Evolutionary conservation across 768 basidiomycete genomes (phyloP).

Genomic region (Mycena venus): DNA sequence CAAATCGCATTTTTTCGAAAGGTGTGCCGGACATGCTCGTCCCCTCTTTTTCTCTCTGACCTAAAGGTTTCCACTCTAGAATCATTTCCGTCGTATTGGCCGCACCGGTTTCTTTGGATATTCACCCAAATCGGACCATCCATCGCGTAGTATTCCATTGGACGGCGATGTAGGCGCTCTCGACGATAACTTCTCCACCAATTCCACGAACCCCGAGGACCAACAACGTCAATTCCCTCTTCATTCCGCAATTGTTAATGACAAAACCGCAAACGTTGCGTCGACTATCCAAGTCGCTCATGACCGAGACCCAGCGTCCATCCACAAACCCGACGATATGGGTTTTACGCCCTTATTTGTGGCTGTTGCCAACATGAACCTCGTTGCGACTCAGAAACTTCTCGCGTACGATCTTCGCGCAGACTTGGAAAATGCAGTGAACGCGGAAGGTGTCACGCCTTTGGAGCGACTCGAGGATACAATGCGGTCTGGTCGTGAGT

Average conservation of each 20-base stretch:
- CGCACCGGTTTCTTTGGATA: constrained; percentile 41
- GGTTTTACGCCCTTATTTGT: constrained; percentile 33
- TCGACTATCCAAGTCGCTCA: constrained; percentile 7
- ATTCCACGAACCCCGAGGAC: not conserved
- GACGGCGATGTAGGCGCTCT: constrained; percentile 13
- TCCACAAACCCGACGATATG: constrained; percentile 24
- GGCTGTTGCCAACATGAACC: constrained; percentile 13
- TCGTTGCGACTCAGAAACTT: constrained; percentile 25
- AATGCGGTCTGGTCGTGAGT: constrained; percentile 26
- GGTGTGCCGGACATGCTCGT: not conserved
- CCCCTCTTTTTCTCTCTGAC: no score
- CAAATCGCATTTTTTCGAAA: constrained; percentile 26
- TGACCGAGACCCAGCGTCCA: constrained; percentile 22
- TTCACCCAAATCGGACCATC: constrained; percentile 36
- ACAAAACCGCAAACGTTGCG: constrained; percentile 4
- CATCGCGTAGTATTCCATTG: constrained; percentile 30
- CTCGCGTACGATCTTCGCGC: constrained; percentile 24
- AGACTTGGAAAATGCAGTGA: constrained; percentile 26
- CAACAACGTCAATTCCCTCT: constrained; percentile 16
- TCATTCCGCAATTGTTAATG: constrained; percentile 16
- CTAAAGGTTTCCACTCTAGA: constrained; percentile 19
- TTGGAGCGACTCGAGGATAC: constrained; percentile 16
- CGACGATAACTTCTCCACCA: not conserved
- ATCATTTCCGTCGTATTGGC: constrained; percentile 43
- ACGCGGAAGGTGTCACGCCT: constrained; percentile 27